phyloP scores from a whole-genome alignment of 305 asterid genomes.

The Solanum aculeatissimum region DNA sequence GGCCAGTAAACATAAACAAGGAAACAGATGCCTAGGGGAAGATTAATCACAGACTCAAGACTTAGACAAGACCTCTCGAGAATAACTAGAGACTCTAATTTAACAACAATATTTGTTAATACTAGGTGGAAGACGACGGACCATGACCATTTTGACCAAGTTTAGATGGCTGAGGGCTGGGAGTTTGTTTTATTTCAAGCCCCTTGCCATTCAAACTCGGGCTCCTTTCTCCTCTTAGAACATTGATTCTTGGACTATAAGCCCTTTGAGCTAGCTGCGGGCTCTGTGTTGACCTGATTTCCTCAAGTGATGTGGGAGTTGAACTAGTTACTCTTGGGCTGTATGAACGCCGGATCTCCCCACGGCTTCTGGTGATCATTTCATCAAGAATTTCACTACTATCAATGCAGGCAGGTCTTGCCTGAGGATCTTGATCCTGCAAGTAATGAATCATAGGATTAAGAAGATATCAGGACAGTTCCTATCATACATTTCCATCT shows the following conservation, averaged over 20 bases:
- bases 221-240: conserved; percentile 20
- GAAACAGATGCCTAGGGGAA: not conserved
- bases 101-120: conserved; percentile 2
- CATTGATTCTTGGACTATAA: conserved; percentile 24
- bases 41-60: not conserved
- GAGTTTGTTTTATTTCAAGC: conserved; percentile 23
- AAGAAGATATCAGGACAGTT: not conserved
- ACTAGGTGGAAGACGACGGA: not conserved
- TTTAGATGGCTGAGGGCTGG: conserved; percentile 7
- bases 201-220: conserved; percentile 15
- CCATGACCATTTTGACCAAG: conserved; percentile 8
- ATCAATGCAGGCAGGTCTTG: conserved; percentile 7
- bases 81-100: not conserved
- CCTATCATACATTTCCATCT: not conserved
- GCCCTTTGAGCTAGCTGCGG: conserved; percentile 25
- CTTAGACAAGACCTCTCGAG: conserved; percentile 1
- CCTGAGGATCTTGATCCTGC: conserved; percentile 21
- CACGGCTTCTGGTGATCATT: conserved; percentile 41
- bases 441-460: not conserved
- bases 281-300: conserved; percentile 9
- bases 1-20: not conserved
- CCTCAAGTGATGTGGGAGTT: conserved; percentile 17
- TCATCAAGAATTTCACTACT: conserved; percentile 29
- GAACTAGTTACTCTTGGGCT: conserved; percentile 33
- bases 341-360: conserved; percentile 29